phyloP scores from a whole-genome alignment of 2,329 filamentous ascomycete genomes.

The Trichophyton benhamiae region DNA sequence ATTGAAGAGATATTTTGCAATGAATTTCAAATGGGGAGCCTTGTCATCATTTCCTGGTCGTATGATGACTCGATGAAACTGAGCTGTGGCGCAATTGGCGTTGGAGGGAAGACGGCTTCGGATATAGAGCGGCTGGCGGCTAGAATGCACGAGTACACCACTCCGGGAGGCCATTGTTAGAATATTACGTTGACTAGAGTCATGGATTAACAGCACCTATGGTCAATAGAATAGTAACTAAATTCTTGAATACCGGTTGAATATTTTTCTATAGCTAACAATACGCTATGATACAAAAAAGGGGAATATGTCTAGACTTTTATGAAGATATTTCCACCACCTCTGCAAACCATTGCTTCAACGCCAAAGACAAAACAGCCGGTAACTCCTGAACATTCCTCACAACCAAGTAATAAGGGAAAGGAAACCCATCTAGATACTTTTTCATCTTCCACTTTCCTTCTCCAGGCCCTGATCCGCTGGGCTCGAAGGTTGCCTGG shows the following conservation, averaged over 20 bases:
- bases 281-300: neutral
- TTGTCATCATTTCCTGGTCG: neutral
- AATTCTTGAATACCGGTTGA: neutral
- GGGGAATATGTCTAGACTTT: constrained; percentile 7
- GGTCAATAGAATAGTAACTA: neutral
- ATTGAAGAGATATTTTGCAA: neutral
- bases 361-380: constrained; percentile 67
- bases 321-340: constrained; percentile 40
- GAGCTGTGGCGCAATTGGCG: neutral
- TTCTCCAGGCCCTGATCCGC: constrained; percentile 47
- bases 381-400: constrained; percentile 85
- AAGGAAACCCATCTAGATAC: constrained; percentile 92
- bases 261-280: neutral
- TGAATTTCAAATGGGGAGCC: neutral
- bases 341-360: constrained; percentile 91
- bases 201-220: neutral
- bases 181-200: neutral
- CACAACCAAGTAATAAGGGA: constrained; percentile 92
- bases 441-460: constrained; percentile 66
- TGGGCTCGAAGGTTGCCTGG: constrained; percentile 67
- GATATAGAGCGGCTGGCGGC: neutral
- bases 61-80: neutral
- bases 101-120: neutral
- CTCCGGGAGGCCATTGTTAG: neutral
- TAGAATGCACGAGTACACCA: neutral